phyloP scores from a whole-genome alignment of 768 basidiomycete species.

The Xerocomellus amylosporus region DNA sequence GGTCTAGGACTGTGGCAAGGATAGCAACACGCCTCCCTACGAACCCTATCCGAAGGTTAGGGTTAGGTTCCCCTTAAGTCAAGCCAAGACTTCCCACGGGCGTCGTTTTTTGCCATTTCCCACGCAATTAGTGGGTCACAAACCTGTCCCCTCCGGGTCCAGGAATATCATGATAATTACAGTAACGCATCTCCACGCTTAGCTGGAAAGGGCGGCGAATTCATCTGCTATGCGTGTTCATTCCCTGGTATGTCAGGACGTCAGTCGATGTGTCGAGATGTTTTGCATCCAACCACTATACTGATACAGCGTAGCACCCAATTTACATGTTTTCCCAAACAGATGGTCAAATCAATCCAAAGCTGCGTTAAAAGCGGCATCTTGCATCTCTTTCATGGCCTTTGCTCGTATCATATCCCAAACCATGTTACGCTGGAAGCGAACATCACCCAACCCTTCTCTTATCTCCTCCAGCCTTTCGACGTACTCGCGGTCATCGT shows the following conservation, averaged over 20 bases:
- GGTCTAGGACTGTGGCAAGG: too few relatives aligned
- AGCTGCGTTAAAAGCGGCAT: slow-evolving; percentile 46
- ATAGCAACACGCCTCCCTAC: too few relatives aligned
- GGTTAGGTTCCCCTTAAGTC: too few relatives aligned
- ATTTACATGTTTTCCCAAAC: neutral
- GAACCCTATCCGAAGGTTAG: too few relatives aligned
- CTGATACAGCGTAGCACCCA: slow-evolving; percentile 3
- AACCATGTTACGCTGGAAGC: slow-evolving; percentile 65
- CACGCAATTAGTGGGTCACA: too few relatives aligned
- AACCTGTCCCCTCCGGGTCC: too few relatives aligned
- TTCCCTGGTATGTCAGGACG: neutral
- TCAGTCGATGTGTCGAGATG: neutral
- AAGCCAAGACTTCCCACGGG: too few relatives aligned
- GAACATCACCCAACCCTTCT: slow-evolving; percentile 73
- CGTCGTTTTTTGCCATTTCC: too few relatives aligned
- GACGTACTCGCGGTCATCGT: slow-evolving; percentile 84
- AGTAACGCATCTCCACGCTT: neutral
- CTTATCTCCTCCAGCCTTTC: slow-evolving; percentile 83
- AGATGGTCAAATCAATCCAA: slow-evolving; percentile 21
- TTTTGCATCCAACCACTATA: neutral
- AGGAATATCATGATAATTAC: too few relatives aligned
- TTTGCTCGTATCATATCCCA: slow-evolving; percentile 77
- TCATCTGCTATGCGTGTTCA: too few relatives aligned
- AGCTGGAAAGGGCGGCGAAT: too few relatives aligned
- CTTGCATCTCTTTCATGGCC: slow-evolving; percentile 73